These are phyloP conservation scores for Talaromyces sp. DNA, from an alignment of 2,329 filamentous ascomycete genomes.

Conservation along the genomic window DNA sequence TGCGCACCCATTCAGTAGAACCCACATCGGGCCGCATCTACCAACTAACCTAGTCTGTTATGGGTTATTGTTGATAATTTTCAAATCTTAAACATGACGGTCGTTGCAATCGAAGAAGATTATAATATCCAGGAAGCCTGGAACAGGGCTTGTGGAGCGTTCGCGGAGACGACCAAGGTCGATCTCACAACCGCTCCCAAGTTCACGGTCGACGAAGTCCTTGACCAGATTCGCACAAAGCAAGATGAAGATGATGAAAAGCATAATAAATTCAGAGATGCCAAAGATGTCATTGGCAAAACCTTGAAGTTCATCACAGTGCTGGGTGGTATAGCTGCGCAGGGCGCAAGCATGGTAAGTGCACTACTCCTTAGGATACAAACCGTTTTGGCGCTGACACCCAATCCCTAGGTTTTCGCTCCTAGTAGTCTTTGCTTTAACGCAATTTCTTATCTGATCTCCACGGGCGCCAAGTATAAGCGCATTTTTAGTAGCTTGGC, in stretches of 20 bases:
- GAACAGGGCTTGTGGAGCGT: not conserved
- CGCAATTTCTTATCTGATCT: conserved; percentile 32
- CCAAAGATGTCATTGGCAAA: not conserved
- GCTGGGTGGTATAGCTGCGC: conserved; percentile 26
- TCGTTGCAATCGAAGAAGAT: not conserved
- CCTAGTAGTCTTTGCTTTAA: conserved; percentile 33
- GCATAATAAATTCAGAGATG: not conserved
- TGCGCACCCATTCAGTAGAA: no score
- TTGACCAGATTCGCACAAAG: not conserved
- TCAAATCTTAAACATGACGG: not conserved
- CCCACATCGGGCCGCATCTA: no score
- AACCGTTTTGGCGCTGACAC: not conserved
- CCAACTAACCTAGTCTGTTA: no score
- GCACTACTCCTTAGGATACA: not conserved
- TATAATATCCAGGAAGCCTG: conserved; percentile 1
- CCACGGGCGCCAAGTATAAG: conserved; percentile 29
- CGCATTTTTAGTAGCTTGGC: conserved; percentile 30
- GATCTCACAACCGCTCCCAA: not conserved
- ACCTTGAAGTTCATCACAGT: not conserved
- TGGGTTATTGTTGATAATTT: not conserved
- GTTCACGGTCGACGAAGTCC: not conserved
- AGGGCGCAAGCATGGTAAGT: conserved; percentile 31
- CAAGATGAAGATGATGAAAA: not conserved
- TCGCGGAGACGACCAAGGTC: not conserved
- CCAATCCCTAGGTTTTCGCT: conserved; percentile 24